Percentiles rank a stretch among this genome's conserved stretches.
Conservation (phyloP, 768 basidiomycete species). For the Nidularia pulvinata region DNA sequence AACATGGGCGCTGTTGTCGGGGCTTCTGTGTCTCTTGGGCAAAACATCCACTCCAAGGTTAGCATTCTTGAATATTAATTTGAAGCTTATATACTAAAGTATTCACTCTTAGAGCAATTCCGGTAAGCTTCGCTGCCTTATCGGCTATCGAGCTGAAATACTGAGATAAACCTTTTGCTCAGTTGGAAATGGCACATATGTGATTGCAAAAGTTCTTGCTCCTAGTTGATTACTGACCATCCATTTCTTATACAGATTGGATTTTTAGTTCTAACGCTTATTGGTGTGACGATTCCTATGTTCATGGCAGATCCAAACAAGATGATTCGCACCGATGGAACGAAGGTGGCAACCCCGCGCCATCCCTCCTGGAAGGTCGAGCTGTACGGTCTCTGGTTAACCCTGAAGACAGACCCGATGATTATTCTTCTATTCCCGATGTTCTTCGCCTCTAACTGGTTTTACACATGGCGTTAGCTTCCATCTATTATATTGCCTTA, state of each 20-base stretch:
- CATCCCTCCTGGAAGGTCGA: constrained; percentile 83
- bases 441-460: constrained; percentile 86
- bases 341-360: constrained; percentile 56
- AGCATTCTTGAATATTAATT: background rate
- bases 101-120: constrained; percentile 7
- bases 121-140: constrained; percentile 3
- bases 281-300: constrained; percentile 67
- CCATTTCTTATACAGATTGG: constrained; percentile 50
- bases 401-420: constrained; percentile 68
- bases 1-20: constrained; percentile 83
- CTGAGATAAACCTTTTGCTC: background rate
- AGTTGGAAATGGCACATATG: constrained; percentile 79
- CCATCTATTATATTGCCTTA: background rate
- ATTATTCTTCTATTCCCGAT: constrained; percentile 82
- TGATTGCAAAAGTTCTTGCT: constrained; percentile 25
- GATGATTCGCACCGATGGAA: constrained; percentile 77
- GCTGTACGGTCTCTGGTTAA: constrained; percentile 65
- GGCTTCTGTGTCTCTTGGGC: constrained; percentile 69
- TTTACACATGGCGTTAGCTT: constrained; percentile 79
- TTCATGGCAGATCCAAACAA: constrained; percentile 72
- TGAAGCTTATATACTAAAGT: background rate
- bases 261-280: constrained; percentile 71
- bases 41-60: constrained; percentile 62
- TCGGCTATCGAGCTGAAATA: no score
- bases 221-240: background rate